Percentiles rank a stretch among this genome's conserved stretches.
These are phyloP conservation scores for Lasiodiplodia citricola DNA, from an alignment of 2,329 filamentous ascomycete genomes.

Conservation along the genomic window DNA sequence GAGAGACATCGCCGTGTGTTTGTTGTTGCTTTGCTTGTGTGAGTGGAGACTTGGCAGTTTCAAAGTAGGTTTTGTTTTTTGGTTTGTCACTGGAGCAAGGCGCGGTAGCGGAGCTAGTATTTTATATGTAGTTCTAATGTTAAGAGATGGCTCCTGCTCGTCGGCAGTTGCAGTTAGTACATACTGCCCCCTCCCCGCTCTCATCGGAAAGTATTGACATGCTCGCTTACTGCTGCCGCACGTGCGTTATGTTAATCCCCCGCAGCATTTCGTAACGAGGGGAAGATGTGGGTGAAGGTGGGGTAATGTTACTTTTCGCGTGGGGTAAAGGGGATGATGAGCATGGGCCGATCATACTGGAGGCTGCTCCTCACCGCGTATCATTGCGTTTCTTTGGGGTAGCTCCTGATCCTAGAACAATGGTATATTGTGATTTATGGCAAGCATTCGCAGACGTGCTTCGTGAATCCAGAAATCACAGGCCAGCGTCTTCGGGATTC, in stretches of 20 bases:
- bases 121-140: background rate
- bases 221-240: background rate
- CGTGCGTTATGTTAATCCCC: background rate
- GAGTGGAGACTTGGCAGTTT: background rate
- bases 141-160: background rate
- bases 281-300: background rate
- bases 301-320: conserved; percentile 11
- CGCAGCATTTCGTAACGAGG: background rate
- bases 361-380: background rate
- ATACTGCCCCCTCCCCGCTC: background rate
- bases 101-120: background rate
- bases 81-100: background rate
- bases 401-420: background rate
- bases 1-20: background rate
- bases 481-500: background rate
- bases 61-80: too few species aligned
- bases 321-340: conserved; percentile 11
- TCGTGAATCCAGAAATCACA: background rate
- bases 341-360: background rate
- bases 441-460: background rate
- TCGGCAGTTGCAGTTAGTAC: background rate
- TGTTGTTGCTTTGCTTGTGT: background rate
- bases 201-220: background rate
- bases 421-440: background rate
- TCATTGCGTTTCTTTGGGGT: background rate